Conservation (phyloP, 345 rosid species). For the Turnera subulata region DNA sequence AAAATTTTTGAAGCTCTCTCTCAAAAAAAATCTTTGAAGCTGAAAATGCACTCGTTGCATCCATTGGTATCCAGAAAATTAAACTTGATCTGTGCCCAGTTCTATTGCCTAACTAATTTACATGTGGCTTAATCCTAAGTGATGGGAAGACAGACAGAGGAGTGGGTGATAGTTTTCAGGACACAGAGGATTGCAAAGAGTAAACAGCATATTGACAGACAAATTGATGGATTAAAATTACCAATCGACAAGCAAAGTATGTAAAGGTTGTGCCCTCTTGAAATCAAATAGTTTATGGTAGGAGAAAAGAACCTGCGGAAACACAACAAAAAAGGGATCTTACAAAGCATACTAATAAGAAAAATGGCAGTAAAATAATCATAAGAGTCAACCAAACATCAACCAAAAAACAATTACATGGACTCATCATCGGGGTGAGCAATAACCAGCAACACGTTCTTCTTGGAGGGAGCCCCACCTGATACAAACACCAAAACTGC, state of each 20-base stretch:
- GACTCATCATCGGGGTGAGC: constrained; percentile 99
- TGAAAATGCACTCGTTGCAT: too few relatives aligned
- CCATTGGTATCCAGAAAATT: too few relatives aligned
- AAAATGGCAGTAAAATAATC: neutral
- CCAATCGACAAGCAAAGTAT: constrained; percentile 73
- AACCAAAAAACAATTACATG: constrained; percentile 47
- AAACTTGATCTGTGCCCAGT: too few relatives aligned
- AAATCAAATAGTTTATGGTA: constrained; percentile 61
- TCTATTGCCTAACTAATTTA: neutral
- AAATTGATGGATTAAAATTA: too few relatives aligned
- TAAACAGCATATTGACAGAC: constrained; percentile 4
- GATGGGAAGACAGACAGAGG: neutral
- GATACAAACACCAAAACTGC: constrained; percentile 2
- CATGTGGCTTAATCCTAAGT: neutral
- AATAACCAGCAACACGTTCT: constrained; percentile 60
- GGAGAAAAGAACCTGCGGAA: constrained; percentile 85
- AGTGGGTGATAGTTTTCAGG: neutral
- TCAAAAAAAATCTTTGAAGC: too few relatives aligned
- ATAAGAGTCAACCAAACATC: neutral
- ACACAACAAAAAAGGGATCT: neutral
- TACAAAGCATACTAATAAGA: neutral
- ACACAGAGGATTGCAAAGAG: neutral
- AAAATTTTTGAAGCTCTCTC: too few relatives aligned
- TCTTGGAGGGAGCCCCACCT: constrained; percentile 38
- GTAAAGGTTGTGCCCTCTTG: constrained; percentile 60